Conservation (phyloP, 2,329 filamentous ascomycete genomes). For the Cercospora sp. region DNA sequence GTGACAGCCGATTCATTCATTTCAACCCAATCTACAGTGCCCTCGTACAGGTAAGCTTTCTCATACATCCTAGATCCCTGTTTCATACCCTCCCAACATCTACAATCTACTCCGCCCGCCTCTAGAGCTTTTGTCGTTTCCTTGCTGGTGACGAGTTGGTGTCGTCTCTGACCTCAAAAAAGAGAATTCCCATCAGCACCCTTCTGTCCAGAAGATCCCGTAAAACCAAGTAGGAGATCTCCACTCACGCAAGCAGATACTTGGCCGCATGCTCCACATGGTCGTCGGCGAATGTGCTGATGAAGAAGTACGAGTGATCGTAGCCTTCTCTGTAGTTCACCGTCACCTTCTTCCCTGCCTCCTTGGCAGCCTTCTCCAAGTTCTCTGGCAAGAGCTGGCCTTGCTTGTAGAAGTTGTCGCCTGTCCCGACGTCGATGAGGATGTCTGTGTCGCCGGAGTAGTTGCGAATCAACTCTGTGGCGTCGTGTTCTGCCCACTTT, state of each 20-base stretch:
- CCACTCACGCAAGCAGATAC: slow-evolving; percentile 55
- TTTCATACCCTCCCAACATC: not conserved
- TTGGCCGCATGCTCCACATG: slow-evolving; percentile 92
- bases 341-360: slow-evolving; percentile 69
- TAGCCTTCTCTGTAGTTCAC: slow-evolving; percentile 87
- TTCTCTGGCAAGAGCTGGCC: slow-evolving; percentile 93
- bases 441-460: slow-evolving; percentile 73
- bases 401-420: slow-evolving; percentile 95
- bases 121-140: slow-evolving; percentile 17
- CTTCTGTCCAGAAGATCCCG: slow-evolving; percentile 1
- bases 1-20: not conserved
- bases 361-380: slow-evolving; percentile 75
- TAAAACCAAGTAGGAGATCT: slow-evolving; percentile 1
- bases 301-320: slow-evolving; percentile 97
- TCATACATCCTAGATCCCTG: slow-evolving; percentile 7
- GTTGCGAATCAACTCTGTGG: slow-evolving; percentile 79
- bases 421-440: slow-evolving; percentile 89
- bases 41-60: not conserved
- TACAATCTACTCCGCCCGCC: slow-evolving; percentile 8
- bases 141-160: slow-evolving; percentile 6
- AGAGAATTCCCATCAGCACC: slow-evolving; percentile 18
- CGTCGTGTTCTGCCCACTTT: slow-evolving; percentile 86
- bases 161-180: slow-evolving; percentile 12
- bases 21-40: not conserved
- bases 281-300: slow-evolving; percentile 84